Conservation (phyloP, 129 eudicot species). For the Centaurea solstitialis region DNA sequence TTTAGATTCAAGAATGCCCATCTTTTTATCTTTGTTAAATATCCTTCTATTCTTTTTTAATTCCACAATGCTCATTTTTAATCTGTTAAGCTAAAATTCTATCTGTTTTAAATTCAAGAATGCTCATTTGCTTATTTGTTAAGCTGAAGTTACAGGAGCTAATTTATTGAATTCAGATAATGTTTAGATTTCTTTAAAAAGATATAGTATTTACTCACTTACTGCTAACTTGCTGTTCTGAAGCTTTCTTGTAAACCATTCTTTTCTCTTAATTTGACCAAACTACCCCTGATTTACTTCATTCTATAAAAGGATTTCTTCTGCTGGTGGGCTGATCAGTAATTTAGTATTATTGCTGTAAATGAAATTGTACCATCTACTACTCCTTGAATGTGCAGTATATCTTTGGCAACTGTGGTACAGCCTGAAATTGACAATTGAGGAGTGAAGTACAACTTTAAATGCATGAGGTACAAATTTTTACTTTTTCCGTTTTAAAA, state of each 20-base stretch:
- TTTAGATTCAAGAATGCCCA: background rate
- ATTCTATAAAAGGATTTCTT: slow-evolving; percentile 20
- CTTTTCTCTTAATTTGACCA: slow-evolving; percentile 12
- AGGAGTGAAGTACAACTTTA: background rate
- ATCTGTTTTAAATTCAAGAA: background rate
- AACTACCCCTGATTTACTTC: slow-evolving; percentile 36
- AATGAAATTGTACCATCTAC: slow-evolving; percentile 5
- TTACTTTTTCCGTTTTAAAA: no score
- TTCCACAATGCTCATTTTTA: background rate
- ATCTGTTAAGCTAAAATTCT: background rate
- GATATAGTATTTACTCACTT: background rate
- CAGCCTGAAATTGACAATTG: background rate
- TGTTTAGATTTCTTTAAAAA: background rate
- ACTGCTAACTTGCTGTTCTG: background rate
- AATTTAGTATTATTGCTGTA: slow-evolving; percentile 17
- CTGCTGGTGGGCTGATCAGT: slow-evolving; percentile 20
- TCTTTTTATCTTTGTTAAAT: background rate
- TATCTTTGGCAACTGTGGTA: slow-evolving; percentile 6
- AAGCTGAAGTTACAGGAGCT: background rate
- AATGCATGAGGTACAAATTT: background rate
- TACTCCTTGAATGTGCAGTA: slow-evolving; percentile 10
- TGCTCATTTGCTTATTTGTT: background rate
- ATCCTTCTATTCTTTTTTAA: background rate
- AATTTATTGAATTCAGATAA: background rate
- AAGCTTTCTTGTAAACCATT: slow-evolving; percentile 23